phyloP scores from a whole-genome alignment of 768 basidiomycete genomes.

The Lactarius quietus region DNA sequence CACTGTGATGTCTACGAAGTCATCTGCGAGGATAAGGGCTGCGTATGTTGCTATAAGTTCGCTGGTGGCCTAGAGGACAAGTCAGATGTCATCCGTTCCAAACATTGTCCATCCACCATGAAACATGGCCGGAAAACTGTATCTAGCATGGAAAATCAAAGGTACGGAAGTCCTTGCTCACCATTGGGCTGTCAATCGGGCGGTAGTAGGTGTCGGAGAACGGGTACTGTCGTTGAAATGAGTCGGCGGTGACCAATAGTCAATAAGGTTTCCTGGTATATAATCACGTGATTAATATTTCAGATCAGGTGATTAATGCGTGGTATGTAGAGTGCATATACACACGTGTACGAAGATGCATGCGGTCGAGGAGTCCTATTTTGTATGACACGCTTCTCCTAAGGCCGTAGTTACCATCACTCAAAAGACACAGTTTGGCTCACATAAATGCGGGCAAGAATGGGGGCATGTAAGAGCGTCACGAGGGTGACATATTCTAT shows the following conservation, averaged over 20 bases:
- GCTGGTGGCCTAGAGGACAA: constrained; percentile 42
- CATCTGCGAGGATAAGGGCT: constrained; percentile 97
- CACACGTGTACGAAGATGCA: not conserved
- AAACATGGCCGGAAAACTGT: not conserved
- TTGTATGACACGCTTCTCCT: too few relatives aligned
- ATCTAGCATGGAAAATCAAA: not conserved
- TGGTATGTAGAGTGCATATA: too few relatives aligned
- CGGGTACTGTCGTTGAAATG: not conserved
- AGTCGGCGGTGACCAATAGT: not conserved
- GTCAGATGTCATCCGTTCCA: constrained; percentile 8
- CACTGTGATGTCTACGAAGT: constrained; percentile 95
- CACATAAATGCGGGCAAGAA: too few relatives aligned
- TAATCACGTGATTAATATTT: not conserved
- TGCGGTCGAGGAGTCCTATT: not conserved
- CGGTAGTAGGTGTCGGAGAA: not conserved
- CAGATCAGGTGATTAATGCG: not conserved
- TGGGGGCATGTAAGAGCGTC: too few relatives aligned
- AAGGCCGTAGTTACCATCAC: too few relatives aligned
- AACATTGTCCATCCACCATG: constrained; percentile 13
- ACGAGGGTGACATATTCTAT: constrained; percentile 2
- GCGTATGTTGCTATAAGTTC: constrained; percentile 97
- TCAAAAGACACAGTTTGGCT: too few relatives aligned
- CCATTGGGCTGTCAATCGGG: constrained; percentile 5
- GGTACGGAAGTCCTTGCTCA: not conserved
- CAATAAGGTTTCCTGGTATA: not conserved